Conservation (phyloP, 345 rosid species). For the Salix arbutifolia region DNA sequence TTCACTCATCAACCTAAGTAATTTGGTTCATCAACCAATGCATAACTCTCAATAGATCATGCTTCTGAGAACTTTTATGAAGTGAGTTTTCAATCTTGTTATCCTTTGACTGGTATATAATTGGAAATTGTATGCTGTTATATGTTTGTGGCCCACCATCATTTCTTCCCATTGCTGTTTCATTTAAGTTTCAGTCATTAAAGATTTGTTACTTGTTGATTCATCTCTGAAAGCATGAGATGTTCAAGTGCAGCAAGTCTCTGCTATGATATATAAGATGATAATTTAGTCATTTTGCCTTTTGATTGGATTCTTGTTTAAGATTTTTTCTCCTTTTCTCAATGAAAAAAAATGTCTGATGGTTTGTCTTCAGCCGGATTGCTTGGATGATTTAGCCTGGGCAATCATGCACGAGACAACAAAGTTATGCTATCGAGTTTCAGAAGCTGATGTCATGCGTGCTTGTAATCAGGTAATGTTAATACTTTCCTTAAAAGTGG, state of each 20-base stretch:
- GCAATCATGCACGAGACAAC: conserved; percentile 90
- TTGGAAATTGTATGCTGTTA: neutral
- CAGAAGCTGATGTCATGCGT: conserved; percentile 92
- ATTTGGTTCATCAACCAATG: neutral
- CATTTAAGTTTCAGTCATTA: neutral
- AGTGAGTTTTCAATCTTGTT: neutral
- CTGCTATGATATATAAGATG: neutral
- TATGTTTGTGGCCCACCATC: too few species aligned
- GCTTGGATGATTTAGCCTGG: conserved; percentile 87
- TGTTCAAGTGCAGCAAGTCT: neutral
- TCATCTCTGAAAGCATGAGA: neutral
- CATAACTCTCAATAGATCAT: neutral
- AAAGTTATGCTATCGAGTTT: conserved; percentile 81
- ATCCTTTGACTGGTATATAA: neutral
- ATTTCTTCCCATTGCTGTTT: neutral
- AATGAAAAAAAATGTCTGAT: neutral
- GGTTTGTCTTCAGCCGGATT: conserved; percentile 53
- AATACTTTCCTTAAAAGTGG: neutral
- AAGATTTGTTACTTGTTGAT: neutral
- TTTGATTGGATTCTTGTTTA: neutral
- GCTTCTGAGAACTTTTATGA: neutral
- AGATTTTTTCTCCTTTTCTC: neutral
- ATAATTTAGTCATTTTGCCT: neutral
- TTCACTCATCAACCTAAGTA: neutral
- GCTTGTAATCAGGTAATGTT: conserved; percentile 85